A percentile compares a stretch with the other conserved stretches of the same genome.
Evolutionary conservation across 805 yeast genomes (phyloP).

Genomic region (Lipomyces anomalus): DNA sequence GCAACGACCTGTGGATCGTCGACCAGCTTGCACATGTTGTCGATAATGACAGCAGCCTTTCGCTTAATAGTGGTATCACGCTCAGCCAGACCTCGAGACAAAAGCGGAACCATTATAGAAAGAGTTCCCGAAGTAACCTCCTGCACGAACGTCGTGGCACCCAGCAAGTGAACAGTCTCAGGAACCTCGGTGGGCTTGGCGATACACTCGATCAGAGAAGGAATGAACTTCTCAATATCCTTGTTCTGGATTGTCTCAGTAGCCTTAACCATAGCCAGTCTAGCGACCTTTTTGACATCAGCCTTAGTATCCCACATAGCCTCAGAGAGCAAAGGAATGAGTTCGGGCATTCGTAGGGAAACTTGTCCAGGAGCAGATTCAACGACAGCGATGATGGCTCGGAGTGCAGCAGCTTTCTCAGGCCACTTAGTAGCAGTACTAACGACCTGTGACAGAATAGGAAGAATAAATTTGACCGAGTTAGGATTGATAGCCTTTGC

Average conservation of each 20-base stretch:
- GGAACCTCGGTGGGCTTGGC: slow-evolving; percentile 96
- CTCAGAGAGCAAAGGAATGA: slow-evolving; percentile 96
- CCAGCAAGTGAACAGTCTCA: slow-evolving; percentile 96
- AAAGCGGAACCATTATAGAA: slow-evolving; percentile 98
- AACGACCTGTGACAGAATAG: slow-evolving; percentile 67
- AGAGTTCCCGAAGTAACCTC: slow-evolving; percentile 99
- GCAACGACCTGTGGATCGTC: slow-evolving; percentile 99
- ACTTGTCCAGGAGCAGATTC: slow-evolving; percentile 92
- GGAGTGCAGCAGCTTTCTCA: slow-evolving; percentile 88
- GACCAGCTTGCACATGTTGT: slow-evolving; percentile 99
- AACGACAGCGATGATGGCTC: slow-evolving; percentile 79
- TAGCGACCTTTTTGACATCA: slow-evolving; percentile 96
- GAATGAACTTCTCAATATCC: slow-evolving; percentile 99
- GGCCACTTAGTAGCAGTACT: slow-evolving; percentile 81
- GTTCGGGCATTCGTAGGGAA: slow-evolving; percentile 99
- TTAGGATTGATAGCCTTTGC: slow-evolving; percentile 83
- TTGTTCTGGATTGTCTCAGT: slow-evolving; percentile 98
- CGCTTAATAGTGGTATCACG: slow-evolving; percentile 99
- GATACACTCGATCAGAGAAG: slow-evolving; percentile 93
- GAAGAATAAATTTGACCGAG: slow-evolving; percentile 85
- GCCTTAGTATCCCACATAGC: slow-evolving; percentile 99
- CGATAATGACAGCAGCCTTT: slow-evolving; percentile 98
- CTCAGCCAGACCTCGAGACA: slow-evolving; percentile 99
- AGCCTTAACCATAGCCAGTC: slow-evolving; percentile 89
- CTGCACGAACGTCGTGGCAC: slow-evolving; percentile 99